phyloP scores from a whole-genome alignment of 129 eudicot genomes.

The Centella asiatica region DNA sequence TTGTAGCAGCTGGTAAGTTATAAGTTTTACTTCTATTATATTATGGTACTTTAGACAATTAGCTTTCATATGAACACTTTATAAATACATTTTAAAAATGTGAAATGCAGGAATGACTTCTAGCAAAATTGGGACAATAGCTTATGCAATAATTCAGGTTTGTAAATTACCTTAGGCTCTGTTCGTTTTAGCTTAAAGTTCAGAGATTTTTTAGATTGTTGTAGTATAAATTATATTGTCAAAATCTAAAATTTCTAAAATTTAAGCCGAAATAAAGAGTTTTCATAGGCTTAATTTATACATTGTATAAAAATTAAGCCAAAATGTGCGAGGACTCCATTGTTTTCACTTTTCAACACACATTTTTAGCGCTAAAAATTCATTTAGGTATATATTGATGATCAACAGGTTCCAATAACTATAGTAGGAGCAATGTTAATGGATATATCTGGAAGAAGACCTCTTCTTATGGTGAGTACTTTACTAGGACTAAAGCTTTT shows the following conservation, averaged over 20 bases:
- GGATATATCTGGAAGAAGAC: constrained; percentile 85
- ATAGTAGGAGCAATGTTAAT: constrained; percentile 58
- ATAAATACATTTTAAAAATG: constrained; percentile 2
- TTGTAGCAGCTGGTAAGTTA: constrained; percentile 62
- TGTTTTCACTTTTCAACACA: no score
- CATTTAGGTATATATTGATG: constrained; percentile 2
- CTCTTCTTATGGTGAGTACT: constrained; percentile 57
- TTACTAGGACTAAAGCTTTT: not conserved
- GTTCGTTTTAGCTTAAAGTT: no score
- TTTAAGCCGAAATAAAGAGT: no score
- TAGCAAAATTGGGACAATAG: constrained; percentile 53
- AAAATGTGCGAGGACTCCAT: no score
- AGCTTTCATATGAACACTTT: not conserved
- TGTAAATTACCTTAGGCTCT: constrained; percentile 3
- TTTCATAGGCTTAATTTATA: no score
- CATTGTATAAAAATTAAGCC: constrained; percentile 2
- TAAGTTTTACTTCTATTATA: not conserved
- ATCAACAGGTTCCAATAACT: constrained; percentile 64
- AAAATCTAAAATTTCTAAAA: no score
- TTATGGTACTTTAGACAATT: not conserved
- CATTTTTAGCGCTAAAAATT: not conserved
- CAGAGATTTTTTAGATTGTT: no score
- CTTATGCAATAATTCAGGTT: constrained; percentile 75
- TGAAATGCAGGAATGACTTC: constrained; percentile 55
- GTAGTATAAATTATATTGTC: no score